Evolutionary conservation across 1,284 basidiomycete species (phyloP).

Genomic region (Apiotrichum gamsii): DNA sequence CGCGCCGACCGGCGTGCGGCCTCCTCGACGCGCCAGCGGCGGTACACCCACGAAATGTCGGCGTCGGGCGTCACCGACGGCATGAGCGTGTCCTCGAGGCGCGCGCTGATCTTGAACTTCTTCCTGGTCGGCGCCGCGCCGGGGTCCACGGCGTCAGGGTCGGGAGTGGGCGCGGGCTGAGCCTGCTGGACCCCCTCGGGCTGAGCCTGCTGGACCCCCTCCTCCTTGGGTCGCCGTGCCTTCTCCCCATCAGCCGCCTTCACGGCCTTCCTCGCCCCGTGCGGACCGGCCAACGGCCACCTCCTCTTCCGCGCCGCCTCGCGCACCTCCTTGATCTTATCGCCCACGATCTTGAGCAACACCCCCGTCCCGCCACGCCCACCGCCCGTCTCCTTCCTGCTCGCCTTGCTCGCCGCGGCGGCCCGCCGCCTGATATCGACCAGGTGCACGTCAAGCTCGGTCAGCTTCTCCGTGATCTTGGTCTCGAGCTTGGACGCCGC

Average conservation of each 20-base stretch:
- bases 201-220: too few species aligned
- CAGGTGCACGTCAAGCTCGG: background rate
- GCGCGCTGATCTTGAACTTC: slow-evolving; percentile 2
- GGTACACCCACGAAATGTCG: slow-evolving; percentile 3
- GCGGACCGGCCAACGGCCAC: background rate
- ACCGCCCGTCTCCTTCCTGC: background rate
- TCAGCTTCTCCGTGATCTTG: background rate
- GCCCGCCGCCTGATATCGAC: slow-evolving; percentile 1
- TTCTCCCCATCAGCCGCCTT: background rate
- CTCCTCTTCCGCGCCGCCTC: too few species aligned
- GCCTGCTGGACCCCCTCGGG: background rate
- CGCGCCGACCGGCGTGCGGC: background rate
- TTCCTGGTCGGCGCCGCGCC: background rate
- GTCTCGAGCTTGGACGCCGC: background rate
- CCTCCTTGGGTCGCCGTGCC: background rate
- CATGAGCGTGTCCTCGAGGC: slow-evolving; percentile 8
- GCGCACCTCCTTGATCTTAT: background rate
- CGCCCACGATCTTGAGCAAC: background rate
- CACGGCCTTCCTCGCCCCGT: background rate
- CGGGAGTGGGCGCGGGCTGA: background rate
- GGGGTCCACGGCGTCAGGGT: too few species aligned
- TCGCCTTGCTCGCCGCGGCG: background rate
- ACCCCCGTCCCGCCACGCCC: background rate
- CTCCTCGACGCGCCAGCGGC: slow-evolving; percentile 1
- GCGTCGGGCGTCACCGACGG: slow-evolving; percentile 1